Base-by-base conservation (phyloP, 306 rosid genomes). In the Vigna radiata region DNA sequence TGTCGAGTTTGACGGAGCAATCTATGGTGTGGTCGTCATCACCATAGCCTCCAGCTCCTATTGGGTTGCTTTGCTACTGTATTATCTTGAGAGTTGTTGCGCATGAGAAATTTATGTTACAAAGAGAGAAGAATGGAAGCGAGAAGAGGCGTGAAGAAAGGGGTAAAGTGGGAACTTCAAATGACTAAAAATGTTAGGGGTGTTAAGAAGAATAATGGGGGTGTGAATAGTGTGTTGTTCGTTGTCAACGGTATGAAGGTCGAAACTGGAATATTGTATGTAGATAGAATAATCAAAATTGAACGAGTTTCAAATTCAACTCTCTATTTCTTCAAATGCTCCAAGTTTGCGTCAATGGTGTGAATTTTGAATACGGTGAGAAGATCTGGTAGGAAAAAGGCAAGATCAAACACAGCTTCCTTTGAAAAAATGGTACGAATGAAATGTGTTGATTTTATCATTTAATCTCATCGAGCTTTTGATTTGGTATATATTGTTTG, bases 201-300 rank as follows among this genome's bases (percentile, higher is more conserved):
- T 52, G 23, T 52, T 7, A 17, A 52, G 8, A 52, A 4, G 9
- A 52, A 52, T 8, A 52, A 41, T 39, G 9, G 11, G 11, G 11
- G 8, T 49, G 54, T 49, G 55, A 16, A 49, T n/a, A 49, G 3
- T 52, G 17, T 52, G 25, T n/a, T 15, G 12, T 23, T 7, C 39
- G n/a, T 76, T 33, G 80, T 76, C 54, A 76, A 76, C 64, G 80
- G 29, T 50, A 4, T n/a, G 65, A 64, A 37, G 73, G 27, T 21
- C 14, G 29, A 63, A 33, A 19, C 8, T 49, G 73, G 17, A 76
- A 64, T 14, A 49, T 12, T 9, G 2, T 2, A 19, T 23, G n/a
- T 29, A 4, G 0, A 29, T 21, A 15, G 21, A 23, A 52, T 11
- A 15, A 65, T 76, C 11, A 41, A 64, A 19, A 15, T 6, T 6